phyloP scores from a whole-genome alignment of 306 rosid genomes.

The Luffa aegyptiaca region DNA sequence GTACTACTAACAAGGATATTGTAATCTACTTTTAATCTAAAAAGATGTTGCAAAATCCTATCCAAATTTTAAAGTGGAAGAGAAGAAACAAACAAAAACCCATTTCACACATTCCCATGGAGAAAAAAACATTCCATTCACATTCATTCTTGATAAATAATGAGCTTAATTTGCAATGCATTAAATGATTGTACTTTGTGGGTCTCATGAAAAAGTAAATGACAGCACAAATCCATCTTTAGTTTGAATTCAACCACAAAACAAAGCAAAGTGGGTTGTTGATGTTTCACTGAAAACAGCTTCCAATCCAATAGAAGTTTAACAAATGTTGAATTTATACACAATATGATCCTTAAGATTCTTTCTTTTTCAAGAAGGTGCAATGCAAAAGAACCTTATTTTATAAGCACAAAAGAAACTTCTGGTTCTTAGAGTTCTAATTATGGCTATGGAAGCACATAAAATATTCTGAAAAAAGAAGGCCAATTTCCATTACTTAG shows the following conservation, averaged over 20 bases:
- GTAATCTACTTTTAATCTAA: no score
- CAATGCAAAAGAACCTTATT: slow-evolving; percentile 15
- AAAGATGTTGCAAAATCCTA: background rate
- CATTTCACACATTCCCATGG: background rate
- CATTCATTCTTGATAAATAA: background rate
- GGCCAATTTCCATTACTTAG: slow-evolving; percentile 21
- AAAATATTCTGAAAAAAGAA: slow-evolving; percentile 5
- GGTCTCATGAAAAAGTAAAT: background rate
- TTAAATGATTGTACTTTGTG: background rate
- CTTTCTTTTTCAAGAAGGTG: slow-evolving; percentile 13
- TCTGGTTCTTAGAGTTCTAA: slow-evolving; percentile 27
- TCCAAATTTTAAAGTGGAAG: background rate
- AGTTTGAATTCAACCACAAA: background rate
- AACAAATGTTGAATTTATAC: slow-evolving; percentile 20
- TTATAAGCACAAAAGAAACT: slow-evolving; percentile 11
- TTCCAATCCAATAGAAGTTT: slow-evolving; percentile 18
- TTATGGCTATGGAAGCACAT: slow-evolving; percentile 35
- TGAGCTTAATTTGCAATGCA: background rate
- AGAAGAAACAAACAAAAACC: no score
- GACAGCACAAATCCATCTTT: background rate
- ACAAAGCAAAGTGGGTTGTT: slow-evolving; percentile 23
- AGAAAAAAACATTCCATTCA: background rate
- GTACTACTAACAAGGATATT: no score
- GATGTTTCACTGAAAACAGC: slow-evolving; percentile 35
- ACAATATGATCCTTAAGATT: background rate